Evolutionary conservation across 495 filamentous ascomycete genomes (phyloP).

Genomic region (Lindgomyces ingoldianus): DNA sequence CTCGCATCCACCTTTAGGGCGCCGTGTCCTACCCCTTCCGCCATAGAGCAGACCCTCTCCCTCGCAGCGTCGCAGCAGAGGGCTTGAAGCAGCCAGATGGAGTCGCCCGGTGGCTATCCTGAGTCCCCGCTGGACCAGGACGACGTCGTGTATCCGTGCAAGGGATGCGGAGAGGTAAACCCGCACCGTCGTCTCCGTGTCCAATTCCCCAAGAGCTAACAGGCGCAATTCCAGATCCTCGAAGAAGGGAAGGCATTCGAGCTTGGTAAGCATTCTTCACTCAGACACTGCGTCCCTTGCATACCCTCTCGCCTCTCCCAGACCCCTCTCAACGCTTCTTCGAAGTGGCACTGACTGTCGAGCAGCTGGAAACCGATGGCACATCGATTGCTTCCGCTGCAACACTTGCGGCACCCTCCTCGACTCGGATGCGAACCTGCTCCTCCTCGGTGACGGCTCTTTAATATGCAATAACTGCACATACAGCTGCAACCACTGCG

Average conservation of each 20-base stretch:
- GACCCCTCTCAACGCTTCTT: neutral
- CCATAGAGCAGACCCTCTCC: neutral
- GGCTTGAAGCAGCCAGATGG: constrained; percentile 45
- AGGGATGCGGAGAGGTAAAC: constrained; percentile 92
- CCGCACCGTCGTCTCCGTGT: neutral
- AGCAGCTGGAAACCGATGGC: constrained; percentile 95
- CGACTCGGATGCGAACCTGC: constrained; percentile 96
- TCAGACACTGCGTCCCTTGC: constrained; percentile 22
- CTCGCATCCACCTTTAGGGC: neutral
- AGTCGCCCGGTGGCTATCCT: constrained; percentile 65
- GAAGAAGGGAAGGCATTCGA: constrained; percentile 99
- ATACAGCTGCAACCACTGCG: constrained; percentile 96
- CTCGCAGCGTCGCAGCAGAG: neutral
- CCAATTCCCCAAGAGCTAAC: constrained; percentile 32
- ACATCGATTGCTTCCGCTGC: constrained; percentile 99
- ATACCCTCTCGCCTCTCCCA: neutral
- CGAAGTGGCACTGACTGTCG: constrained; percentile 27
- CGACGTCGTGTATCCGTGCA: constrained; percentile 86
- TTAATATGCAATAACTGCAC: constrained; percentile 99
- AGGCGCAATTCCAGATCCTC: constrained; percentile 64
- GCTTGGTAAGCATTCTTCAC: constrained; percentile 64
- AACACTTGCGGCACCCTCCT: constrained; percentile 93
- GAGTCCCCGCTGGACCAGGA: constrained; percentile 86
- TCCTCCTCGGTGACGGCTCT: constrained; percentile 95
- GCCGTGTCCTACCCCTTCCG: neutral